These are phyloP conservation scores for Ogataea paraovalis DNA, from an alignment of 805 yeast genomes.

Conservation along the genomic window DNA sequence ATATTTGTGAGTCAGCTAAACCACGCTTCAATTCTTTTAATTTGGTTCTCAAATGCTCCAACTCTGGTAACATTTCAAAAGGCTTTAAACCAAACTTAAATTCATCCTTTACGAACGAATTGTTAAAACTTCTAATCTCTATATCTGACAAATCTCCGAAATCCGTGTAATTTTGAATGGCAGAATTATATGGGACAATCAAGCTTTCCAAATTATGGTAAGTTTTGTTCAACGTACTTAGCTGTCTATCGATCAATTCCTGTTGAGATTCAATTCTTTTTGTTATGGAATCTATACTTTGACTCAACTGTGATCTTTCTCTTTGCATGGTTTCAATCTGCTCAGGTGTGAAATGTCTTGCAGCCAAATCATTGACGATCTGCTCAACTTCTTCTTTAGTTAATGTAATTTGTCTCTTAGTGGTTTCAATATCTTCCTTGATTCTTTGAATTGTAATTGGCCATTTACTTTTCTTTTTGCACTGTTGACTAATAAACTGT, in stretches of 20 bases:
- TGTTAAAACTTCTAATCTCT: slow-evolving; percentile 22
- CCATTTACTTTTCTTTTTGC: slow-evolving; percentile 65
- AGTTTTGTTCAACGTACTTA: slow-evolving; percentile 44
- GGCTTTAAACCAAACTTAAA: slow-evolving; percentile 41
- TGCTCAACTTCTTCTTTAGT: slow-evolving; percentile 35
- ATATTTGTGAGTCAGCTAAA: slow-evolving; percentile 42
- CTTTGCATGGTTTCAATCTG: slow-evolving; percentile 60
- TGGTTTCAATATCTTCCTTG: slow-evolving; percentile 47
- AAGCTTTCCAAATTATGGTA: slow-evolving; percentile 49
- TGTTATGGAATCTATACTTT: slow-evolving; percentile 43
- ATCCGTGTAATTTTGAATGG: slow-evolving; percentile 43
- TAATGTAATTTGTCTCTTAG: slow-evolving; percentile 34
- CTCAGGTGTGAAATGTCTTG: slow-evolving; percentile 56
- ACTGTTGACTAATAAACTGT: slow-evolving; percentile 67
- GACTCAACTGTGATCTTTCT: slow-evolving; percentile 57
- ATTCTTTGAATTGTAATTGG: slow-evolving; percentile 52
- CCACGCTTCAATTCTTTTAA: slow-evolving; percentile 43
- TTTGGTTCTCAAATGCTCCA: slow-evolving; percentile 30
- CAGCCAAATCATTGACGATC: slow-evolving; percentile 43
- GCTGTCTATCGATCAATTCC: slow-evolving; percentile 45
- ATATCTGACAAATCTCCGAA: slow-evolving; percentile 19
- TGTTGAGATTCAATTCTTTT: slow-evolving; percentile 41
- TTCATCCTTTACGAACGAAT: slow-evolving; percentile 32
- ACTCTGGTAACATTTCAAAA: slow-evolving; percentile 38
- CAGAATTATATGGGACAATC: slow-evolving; percentile 53